Evolutionary conservation across 2,329 filamentous ascomycete species (phyloP).

Genomic region (Penicillium sp.): DNA sequence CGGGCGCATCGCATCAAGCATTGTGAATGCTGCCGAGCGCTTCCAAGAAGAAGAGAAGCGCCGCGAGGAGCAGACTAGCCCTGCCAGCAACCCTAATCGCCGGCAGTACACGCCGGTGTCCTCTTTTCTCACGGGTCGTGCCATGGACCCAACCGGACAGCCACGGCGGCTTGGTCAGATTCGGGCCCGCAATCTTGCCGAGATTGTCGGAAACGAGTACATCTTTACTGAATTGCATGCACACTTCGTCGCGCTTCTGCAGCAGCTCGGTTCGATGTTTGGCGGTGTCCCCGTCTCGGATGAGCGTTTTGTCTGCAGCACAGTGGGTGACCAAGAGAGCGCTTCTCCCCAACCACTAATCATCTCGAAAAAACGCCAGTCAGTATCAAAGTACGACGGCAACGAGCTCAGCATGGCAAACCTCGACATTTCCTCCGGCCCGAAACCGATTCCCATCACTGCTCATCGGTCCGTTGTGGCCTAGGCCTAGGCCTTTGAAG

Average conservation of each 20-base stretch:
- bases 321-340: conserved; percentile 30
- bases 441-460: conserved; percentile 37
- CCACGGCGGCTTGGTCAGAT: conserved; percentile 50
- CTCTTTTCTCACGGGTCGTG: conserved; percentile 54
- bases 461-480: conserved; percentile 34
- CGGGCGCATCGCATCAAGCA: conserved; percentile 50
- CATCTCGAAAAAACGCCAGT: conserved; percentile 16
- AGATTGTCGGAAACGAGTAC: conserved; percentile 55
- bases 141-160: conserved; percentile 53
- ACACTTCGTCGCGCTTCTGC: conserved; percentile 49
- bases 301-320: conserved; percentile 40
- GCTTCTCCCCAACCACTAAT: conserved; percentile 23
- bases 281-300: conserved; percentile 42
- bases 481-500: conserved; percentile 13
- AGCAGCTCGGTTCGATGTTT: conserved; percentile 45
- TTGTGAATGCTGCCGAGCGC: conserved; percentile 45
- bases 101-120: conserved; percentile 52
- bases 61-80: conserved; percentile 36
- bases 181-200: conserved; percentile 52
- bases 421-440: conserved; percentile 32
- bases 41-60: conserved; percentile 44
- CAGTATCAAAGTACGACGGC: conserved; percentile 23
- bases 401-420: conserved; percentile 32
- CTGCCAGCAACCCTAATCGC: conserved; percentile 22
- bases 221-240: conserved; percentile 56